Percentiles rank a stretch among this genome's conserved stretches.
phyloP scores from a whole-genome alignment of 1,284 basidiomycete species.

The Ganoderma sinense region DNA sequence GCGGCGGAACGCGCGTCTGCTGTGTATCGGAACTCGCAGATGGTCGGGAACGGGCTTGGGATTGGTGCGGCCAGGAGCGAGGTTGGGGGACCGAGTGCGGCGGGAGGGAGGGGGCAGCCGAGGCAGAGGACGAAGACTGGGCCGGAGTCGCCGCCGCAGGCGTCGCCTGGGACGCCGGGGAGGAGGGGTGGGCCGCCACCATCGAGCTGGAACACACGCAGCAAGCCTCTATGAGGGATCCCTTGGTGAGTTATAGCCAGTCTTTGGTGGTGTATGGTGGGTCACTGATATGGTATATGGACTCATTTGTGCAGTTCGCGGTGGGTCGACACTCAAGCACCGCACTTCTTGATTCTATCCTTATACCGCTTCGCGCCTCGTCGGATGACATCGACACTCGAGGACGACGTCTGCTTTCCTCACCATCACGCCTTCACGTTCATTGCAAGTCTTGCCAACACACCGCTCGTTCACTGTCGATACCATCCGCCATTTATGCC shows the following conservation, averaged over 20 bases:
- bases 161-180: slow-evolving; percentile 26
- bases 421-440: not conserved
- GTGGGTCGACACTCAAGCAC: not conserved
- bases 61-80: slow-evolving; percentile 37
- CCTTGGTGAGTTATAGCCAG: not conserved
- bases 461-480: not conserved
- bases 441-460: not conserved
- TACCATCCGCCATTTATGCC: not conserved
- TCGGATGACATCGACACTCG: not conserved
- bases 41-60: slow-evolving; percentile 36
- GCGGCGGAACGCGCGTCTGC: slow-evolving; percentile 41
- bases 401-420: not conserved
- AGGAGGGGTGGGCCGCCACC: slow-evolving; percentile 55
- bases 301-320: not conserved
- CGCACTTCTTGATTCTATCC: slow-evolving; percentile 1
- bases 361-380: not conserved
- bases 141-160: slow-evolving; percentile 43
- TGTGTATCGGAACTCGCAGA: slow-evolving; percentile 28
- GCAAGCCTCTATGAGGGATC: slow-evolving; percentile 25
- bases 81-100: slow-evolving; percentile 14
- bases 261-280: not conserved
- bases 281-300: not conserved
- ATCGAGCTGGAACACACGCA: slow-evolving; percentile 64
- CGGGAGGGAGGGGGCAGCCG: slow-evolving; percentile 30
- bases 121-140: slow-evolving; percentile 63